phyloP scores from a whole-genome alignment of 1,284 basidiomycete genomes.

The Papiliotrema nemorosa region DNA sequence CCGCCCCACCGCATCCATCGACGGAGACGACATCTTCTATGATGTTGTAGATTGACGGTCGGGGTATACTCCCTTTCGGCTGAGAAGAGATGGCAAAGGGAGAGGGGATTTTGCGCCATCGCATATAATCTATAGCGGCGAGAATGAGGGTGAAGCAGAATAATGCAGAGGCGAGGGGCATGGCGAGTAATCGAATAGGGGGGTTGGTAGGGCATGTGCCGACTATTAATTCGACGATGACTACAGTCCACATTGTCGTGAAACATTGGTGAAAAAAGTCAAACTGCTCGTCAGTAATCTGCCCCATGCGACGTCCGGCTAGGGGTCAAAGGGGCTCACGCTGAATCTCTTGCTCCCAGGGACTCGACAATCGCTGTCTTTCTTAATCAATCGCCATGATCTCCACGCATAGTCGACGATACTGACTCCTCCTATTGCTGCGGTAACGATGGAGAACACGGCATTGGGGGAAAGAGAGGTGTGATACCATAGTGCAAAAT shows the following conservation, averaged over 20 bases:
- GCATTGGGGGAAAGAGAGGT: slow-evolving; percentile 4
- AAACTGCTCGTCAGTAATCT: not conserved
- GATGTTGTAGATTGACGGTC: slow-evolving; percentile 5
- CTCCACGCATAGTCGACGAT: slow-evolving; percentile 5
- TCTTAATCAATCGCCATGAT: slow-evolving; percentile 4
- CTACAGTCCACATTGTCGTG: slow-evolving; percentile 7
- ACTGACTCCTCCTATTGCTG: slow-evolving; percentile 6
- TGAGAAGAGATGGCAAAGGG: slow-evolving; percentile 4
- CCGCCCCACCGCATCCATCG: slow-evolving; percentile 4
- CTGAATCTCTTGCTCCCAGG: not conserved
- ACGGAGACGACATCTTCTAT: slow-evolving; percentile 9
- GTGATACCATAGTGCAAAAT: slow-evolving; percentile 6
- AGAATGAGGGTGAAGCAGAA: slow-evolving; percentile 2
- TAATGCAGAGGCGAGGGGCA: slow-evolving; percentile 3
- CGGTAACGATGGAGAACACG: slow-evolving; percentile 5
- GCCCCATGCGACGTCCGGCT: not conserved
- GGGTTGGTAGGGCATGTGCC: slow-evolving; percentile 1
- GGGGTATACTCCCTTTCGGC: not conserved
- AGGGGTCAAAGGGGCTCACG: slow-evolving; percentile 1
- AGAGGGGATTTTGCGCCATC: not conserved
- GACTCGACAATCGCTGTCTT: slow-evolving; percentile 3
- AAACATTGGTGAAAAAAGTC: slow-evolving; percentile 9
- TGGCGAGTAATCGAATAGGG: slow-evolving; percentile 7
- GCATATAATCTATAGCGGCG: slow-evolving; percentile 1
- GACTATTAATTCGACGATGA: slow-evolving; percentile 9